Percentiles rank a stretch among this genome's conserved stretches.
These are phyloP conservation scores for Schizothecium vesticola DNA, from an alignment of 495 filamentous ascomycete species.

Conservation along the genomic window DNA sequence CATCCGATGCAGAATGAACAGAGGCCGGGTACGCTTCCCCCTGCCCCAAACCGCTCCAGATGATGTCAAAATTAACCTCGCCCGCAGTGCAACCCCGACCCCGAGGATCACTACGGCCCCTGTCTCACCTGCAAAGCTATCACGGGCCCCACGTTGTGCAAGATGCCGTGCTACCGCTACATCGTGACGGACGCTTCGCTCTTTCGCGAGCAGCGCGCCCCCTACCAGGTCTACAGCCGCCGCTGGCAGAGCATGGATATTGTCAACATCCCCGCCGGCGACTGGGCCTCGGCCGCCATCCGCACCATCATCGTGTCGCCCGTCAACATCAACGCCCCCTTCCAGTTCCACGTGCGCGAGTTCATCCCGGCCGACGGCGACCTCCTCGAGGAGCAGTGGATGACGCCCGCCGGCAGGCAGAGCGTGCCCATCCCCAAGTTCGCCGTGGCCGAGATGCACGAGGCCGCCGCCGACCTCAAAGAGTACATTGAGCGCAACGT, in stretches of 20 bases:
- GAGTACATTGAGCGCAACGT: constrained; percentile 20
- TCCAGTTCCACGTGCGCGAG: constrained; percentile 18
- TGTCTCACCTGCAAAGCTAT: constrained; percentile 24
- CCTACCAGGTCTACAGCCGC: constrained; percentile 18
- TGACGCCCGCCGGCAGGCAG: constrained; percentile 9
- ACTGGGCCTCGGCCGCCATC: constrained; percentile 17
- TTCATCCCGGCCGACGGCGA: constrained; percentile 23
- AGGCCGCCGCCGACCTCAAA: constrained; percentile 18
- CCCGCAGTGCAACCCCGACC: constrained; percentile 21
- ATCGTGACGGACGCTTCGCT: constrained; percentile 25
- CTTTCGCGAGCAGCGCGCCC: constrained; percentile 23
- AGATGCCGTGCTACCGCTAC: constrained; percentile 26
- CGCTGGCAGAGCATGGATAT: constrained; percentile 28
- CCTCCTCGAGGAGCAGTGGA: constrained; percentile 21
- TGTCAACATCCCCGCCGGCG: constrained; percentile 17
- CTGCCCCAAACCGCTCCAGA: background rate
- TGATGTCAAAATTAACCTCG: background rate
- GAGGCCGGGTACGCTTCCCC: constrained; percentile 16
- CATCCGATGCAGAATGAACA: constrained; percentile 27
- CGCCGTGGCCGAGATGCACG: constrained; percentile 22
- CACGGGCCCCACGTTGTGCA: constrained; percentile 24
- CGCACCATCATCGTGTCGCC: constrained; percentile 17
- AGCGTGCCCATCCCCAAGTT: constrained; percentile 15
- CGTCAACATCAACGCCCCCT: constrained; percentile 14
- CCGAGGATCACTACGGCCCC: constrained; percentile 10